phyloP scores from a whole-genome alignment of 257 asterid species.

The Schizonepeta tenuifolia region DNA sequence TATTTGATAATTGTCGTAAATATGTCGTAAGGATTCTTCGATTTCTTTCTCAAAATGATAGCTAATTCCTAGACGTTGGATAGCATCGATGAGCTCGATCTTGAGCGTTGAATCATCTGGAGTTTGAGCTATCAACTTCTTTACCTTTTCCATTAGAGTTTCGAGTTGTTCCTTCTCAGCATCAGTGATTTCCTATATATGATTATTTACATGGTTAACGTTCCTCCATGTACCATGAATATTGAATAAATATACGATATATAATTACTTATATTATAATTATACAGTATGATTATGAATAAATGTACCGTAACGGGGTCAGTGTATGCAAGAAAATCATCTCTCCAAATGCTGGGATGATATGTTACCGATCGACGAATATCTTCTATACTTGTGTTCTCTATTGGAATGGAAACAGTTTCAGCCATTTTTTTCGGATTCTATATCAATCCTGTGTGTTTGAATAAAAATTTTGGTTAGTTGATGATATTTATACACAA shows the following conservation, averaged over 20 bases:
- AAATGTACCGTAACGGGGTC: neutral
- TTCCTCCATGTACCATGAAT: too few species aligned
- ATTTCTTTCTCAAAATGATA: constrained; percentile 35
- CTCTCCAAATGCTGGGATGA: constrained; percentile 9
- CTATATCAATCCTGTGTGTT: too few species aligned
- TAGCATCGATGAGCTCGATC: constrained; percentile 32
- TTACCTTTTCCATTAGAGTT: constrained; percentile 16
- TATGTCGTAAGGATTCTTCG: neutral
- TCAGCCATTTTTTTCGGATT: too few species aligned
- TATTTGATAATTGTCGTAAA: neutral
- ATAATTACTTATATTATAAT: too few species aligned
- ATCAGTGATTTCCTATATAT: constrained; percentile 7
- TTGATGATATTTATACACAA: too few species aligned
- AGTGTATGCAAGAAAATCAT: constrained; percentile 7
- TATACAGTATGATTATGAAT: neutral
- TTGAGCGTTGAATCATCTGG: constrained; percentile 9
- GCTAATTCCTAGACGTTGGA: constrained; percentile 41
- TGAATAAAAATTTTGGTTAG: too few species aligned
- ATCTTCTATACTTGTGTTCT: neutral
- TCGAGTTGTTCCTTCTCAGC: constrained; percentile 22
- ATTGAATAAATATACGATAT: too few species aligned
- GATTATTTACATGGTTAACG: neutral
- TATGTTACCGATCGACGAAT: constrained; percentile 10
- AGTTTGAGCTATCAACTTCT: constrained; percentile 12
- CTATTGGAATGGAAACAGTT: neutral